Conservation (phyloP, 306 rosid genomes). For the Herpetospermum pedunculosum region DNA sequence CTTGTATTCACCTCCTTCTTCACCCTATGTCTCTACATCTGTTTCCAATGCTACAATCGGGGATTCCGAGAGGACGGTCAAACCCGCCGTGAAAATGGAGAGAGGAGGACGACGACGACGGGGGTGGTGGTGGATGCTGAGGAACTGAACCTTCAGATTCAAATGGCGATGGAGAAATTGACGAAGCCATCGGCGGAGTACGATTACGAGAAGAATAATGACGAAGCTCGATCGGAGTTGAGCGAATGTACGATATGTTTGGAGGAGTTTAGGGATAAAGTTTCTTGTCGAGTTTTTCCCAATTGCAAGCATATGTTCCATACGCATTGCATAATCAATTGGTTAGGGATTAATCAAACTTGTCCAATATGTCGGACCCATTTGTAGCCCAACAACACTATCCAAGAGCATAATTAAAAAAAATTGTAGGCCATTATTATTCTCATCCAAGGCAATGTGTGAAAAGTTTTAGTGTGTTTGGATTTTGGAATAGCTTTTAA, state of each 20-base stretch:
- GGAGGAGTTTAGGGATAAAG: conserved; percentile 29
- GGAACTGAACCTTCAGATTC: not conserved
- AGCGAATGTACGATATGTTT: conserved; percentile 39
- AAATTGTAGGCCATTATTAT: not conserved
- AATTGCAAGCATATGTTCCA: conserved; percentile 41
- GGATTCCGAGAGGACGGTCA: not conserved
- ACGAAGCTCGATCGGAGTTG: not conserved
- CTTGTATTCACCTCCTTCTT: conserved; percentile 4
- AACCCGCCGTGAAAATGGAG: not conserved
- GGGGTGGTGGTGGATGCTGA: not conserved
- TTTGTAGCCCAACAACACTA: not conserved
- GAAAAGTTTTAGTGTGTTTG: no score
- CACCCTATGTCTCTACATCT: conserved; percentile 2
- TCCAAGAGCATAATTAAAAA: no score
- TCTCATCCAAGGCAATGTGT: not conserved
- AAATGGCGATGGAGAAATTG: conserved; percentile 11
- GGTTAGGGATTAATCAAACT: conserved; percentile 28
- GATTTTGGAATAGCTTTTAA: no score
- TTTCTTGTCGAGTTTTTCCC: conserved; percentile 24
- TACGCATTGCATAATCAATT: conserved; percentile 26
- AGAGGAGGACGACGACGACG: not conserved
- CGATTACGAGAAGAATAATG: not conserved
- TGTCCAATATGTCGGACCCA: conserved; percentile 46
- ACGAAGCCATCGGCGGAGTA: not conserved
- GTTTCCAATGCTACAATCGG: not conserved